A percentile compares a stretch with the other conserved stretches of the same genome.
Conservation (phyloP, 2,329 filamentous ascomycete species). For the Apiospora phragmitis region DNA sequence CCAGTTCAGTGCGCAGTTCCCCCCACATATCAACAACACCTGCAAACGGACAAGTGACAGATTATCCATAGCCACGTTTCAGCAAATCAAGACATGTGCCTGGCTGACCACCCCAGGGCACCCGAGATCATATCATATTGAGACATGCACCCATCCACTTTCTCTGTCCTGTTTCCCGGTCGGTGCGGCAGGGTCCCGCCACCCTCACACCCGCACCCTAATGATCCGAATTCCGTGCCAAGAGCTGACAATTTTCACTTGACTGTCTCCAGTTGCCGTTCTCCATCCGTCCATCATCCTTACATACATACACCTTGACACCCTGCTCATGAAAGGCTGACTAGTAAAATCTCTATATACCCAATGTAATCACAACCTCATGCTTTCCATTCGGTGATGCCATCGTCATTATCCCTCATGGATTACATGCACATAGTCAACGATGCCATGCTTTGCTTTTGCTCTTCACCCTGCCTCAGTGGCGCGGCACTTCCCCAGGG, state of each 20-base stretch:
- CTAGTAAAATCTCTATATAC: too few species aligned
- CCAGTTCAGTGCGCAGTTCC: neutral
- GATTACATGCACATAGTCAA: neutral
- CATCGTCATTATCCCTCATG: neutral
- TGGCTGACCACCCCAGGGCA: neutral
- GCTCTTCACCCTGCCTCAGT: neutral
- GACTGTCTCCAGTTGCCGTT: neutral
- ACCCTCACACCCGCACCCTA: neutral
- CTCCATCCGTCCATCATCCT: neutral
- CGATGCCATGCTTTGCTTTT: neutral
- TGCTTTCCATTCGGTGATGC: neutral
- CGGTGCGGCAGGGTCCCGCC: conserved; percentile 1
- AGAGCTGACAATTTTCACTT: neutral
- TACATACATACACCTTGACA: neutral
- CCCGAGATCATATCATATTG: conserved; percentile 5
- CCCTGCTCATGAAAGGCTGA: neutral
- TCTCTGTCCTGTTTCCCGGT: neutral
- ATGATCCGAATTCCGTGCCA: conserved; percentile 2
- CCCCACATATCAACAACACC: neutral
- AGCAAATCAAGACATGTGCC: conserved; percentile 1
- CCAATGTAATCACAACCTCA: neutral
- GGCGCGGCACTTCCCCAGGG: neutral
- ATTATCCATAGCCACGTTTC: neutral
- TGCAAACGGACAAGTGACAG: neutral
- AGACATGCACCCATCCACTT: conserved; percentile 4